Evolutionary conservation across 495 filamentous ascomycete genomes (phyloP), one percentile per base, ranked within the genome.

Genomic region (Aspergillus biplanus): DNA sequence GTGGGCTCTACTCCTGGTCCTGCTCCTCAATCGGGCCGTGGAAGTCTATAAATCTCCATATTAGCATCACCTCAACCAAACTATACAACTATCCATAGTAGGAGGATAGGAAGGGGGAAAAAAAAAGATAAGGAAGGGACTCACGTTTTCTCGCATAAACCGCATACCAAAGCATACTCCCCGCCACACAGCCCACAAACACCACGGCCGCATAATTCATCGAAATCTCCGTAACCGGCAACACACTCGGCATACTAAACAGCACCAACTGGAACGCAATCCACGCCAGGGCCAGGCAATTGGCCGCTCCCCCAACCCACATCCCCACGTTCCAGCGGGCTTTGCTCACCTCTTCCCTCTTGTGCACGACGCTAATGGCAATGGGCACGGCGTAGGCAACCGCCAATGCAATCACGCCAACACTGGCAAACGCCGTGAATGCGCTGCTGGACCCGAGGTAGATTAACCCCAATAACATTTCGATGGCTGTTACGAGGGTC

Each of bases 121-220:
- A n/a, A n/a, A n/a, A n/a, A n/a, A n/a, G n/a, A n/a, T n/a, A n/a
- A n/a, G n/a, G n/a, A n/a, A 9, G 7, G 11, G 0, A 44, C 39
- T 44, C 56, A 82, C 81, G 70, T 55, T 74, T 82, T 46, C 76
- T 68, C 52, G 78, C 80, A 77, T 81, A 78, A 44, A 78, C 64
- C 2, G 64, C 44, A 70, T 79, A 84, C 81, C 81, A 84, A n/a
- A 71, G 53, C 0, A 65, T 76, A 4, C 73, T 68, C 48, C 83
- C 72, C 33, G 67, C 69, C 73, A 76, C 69, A 52, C 82, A 82
- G 3, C 83, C 84, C 18, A 83, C 77, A 71, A 90, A 88, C 7
- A 89, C 86, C 3, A 86, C 85, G 0, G 76, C 78, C 9, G 87
- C 87, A 72, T 89, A 89, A 71, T 89, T 87, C 80, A 86, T 86